These are phyloP conservation scores for Austroboletus festivus DNA, from an alignment of 768 basidiomycete species.

Conservation along the genomic window DNA sequence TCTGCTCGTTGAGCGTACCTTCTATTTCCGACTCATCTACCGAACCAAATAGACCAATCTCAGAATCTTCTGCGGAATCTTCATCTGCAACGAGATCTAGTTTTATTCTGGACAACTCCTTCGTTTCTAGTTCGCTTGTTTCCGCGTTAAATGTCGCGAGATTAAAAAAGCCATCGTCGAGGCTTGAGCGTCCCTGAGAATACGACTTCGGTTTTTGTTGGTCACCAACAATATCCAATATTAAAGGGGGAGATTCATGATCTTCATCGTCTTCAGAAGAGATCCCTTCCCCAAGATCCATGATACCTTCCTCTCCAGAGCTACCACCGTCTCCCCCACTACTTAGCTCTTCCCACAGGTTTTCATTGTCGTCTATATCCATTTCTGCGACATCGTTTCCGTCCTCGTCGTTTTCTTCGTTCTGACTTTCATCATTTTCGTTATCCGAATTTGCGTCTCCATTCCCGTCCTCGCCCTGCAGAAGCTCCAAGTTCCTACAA, in stretches of 20 bases:
- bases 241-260: constrained; percentile 18
- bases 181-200: constrained; percentile 38
- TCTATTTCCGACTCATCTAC: constrained; percentile 46
- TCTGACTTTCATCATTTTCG: constrained; percentile 9
- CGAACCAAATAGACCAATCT: constrained; percentile 66
- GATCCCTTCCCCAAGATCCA: no score
- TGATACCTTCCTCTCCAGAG: constrained; percentile 37
- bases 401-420: constrained; percentile 23
- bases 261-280: constrained; percentile 40
- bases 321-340: constrained; percentile 23
- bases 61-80: constrained; percentile 47
- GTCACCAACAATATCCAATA: constrained; percentile 24
- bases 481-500: constrained; percentile 64
- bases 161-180: constrained; percentile 91
- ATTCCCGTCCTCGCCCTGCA: constrained; percentile 50
- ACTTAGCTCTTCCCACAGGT: constrained; percentile 28
- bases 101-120: constrained; percentile 55
- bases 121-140: constrained; percentile 74
- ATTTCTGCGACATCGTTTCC: constrained; percentile 34
- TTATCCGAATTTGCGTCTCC: constrained; percentile 26
- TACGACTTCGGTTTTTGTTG: constrained; percentile 25
- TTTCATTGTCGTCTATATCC: constrained; percentile 24
- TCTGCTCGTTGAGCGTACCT: constrained; percentile 44
- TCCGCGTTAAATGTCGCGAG: constrained; percentile 85
- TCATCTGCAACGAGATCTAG: constrained; percentile 52